Conservation (phyloP, 257 asterid species). For the Solanum bulbocastanum region DNA sequence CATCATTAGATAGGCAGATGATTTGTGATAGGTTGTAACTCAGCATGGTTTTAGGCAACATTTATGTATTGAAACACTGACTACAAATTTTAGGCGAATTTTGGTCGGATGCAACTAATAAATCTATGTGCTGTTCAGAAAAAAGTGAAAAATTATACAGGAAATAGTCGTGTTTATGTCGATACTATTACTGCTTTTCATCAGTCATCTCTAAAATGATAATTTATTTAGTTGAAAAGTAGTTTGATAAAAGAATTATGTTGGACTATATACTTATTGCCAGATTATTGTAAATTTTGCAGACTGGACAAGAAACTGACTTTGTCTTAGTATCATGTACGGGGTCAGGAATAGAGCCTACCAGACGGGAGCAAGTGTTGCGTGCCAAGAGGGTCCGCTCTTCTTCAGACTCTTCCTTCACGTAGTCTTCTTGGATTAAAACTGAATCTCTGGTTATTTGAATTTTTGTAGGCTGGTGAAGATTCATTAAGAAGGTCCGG, state of each 20-base stretch:
- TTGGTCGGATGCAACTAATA: neutral
- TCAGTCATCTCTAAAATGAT: neutral
- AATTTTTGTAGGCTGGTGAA: conserved; percentile 68
- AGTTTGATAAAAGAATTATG: neutral
- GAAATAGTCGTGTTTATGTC: neutral
- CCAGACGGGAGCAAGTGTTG: conserved; percentile 83
- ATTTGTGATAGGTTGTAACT: neutral
- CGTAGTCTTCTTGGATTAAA: neutral
- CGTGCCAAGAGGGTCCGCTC: conserved; percentile 75
- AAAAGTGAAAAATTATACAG: neutral
- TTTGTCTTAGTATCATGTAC: conserved; percentile 90
- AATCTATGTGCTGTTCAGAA: neutral
- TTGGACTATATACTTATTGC: neutral
- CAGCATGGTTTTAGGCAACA: neutral
- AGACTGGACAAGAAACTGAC: conserved; percentile 98
- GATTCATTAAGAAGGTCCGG: conserved; percentile 88
- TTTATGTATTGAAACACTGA: neutral
- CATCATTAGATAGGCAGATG: neutral
- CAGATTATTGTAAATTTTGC: conserved; percentile 22
- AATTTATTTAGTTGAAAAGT: neutral
- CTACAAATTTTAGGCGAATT: neutral
- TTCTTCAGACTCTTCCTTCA: neutral
- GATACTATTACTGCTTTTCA: neutral
- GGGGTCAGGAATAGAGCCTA: conserved; percentile 78
- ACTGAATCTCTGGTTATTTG: neutral